These are phyloP conservation scores for Aristolochia californica DNA, from an alignment of 164 flowering plant genomes.

Conservation along the genomic window DNA sequence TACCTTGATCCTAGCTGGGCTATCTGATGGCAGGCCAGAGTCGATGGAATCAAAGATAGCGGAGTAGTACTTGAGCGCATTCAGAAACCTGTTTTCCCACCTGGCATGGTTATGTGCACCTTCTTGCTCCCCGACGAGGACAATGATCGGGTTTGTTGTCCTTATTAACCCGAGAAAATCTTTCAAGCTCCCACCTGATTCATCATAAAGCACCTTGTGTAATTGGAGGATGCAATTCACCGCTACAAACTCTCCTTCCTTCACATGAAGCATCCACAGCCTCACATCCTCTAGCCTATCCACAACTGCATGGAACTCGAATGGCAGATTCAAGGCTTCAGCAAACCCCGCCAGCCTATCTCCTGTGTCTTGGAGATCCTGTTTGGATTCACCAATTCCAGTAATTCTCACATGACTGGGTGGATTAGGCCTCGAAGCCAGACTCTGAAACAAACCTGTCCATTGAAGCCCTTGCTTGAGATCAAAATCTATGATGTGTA, in stretches of 20 bases:
- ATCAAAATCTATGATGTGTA: constrained; percentile 90
- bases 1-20: constrained; percentile 50
- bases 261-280: constrained; percentile 98
- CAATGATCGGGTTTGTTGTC: constrained; percentile 57
- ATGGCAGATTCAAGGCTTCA: constrained; percentile 55
- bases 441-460: constrained; percentile 85
- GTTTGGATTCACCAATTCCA: constrained; percentile 84
- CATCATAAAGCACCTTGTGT: constrained; percentile 74
- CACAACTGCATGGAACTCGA: constrained; percentile 85
- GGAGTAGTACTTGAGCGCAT: constrained; percentile 66
- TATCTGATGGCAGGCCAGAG: constrained; percentile 39
- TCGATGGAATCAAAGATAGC: constrained; percentile 73
- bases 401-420: constrained; percentile 90
- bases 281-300: constrained; percentile 91
- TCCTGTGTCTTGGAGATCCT: constrained; percentile 80
- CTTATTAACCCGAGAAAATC: constrained; percentile 67
- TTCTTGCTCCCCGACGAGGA: constrained; percentile 83
- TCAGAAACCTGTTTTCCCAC: constrained; percentile 51
- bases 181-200: constrained; percentile 45
- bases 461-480: constrained; percentile 95
- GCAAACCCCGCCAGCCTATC: constrained; percentile 75
- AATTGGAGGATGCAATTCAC: constrained; percentile 74
- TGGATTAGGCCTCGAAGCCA: constrained; percentile 61
- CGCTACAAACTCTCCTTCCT: constrained; percentile 69
- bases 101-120: constrained; percentile 42